phyloP scores from a whole-genome alignment of 371 early-diverging fungal genomes.

The Fennellomyces sp. region DNA sequence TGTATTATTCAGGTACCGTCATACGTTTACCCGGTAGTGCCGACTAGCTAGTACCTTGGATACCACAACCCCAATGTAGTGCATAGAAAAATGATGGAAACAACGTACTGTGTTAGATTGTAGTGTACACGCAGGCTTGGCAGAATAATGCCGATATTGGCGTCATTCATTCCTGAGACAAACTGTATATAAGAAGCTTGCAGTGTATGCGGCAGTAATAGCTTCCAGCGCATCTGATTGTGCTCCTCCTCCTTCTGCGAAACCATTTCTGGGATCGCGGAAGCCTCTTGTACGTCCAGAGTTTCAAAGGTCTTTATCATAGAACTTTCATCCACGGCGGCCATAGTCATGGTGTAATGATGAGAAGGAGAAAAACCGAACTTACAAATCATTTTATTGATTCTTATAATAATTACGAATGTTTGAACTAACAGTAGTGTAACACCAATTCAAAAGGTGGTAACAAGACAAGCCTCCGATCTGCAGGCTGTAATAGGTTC shows the following conservation, averaged over 20 bases:
- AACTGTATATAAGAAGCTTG: constrained; percentile 22
- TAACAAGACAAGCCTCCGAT: too few species aligned
- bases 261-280: neutral
- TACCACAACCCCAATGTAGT: constrained; percentile 23
- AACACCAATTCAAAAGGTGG: too few species aligned
- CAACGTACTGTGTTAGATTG: constrained; percentile 23
- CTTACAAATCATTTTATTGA: too few species aligned
- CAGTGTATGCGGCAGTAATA: constrained; percentile 7
- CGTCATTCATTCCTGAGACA: constrained; percentile 31
- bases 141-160: constrained; percentile 28
- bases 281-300: neutral
- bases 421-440: too few species aligned
- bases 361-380: too few species aligned
- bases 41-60: too few species aligned
- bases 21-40: too few species aligned
- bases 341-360: neutral
- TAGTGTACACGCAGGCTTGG: constrained; percentile 23
- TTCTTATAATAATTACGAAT: too few species aligned
- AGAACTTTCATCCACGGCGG: neutral
- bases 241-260: neutral
- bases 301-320: neutral
- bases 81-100: constrained; percentile 25
- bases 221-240: neutral
- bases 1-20: too few species aligned
- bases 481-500: too few species aligned